Evolutionary conservation across 2,329 filamentous ascomycete genomes (phyloP).

Genomic region (Botrytis fabae): DNA sequence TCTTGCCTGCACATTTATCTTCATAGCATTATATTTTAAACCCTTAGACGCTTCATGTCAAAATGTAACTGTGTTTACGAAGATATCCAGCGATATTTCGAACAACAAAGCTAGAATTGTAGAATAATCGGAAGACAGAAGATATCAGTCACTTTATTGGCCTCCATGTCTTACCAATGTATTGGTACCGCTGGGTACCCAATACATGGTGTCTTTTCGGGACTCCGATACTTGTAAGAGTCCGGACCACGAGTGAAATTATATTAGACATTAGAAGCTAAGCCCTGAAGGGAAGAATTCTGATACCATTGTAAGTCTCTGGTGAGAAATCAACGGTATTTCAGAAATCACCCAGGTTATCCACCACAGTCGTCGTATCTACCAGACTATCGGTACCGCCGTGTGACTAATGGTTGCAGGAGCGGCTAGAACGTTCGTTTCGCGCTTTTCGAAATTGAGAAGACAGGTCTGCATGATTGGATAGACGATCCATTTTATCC

Average conservation of each 20-base stretch:
- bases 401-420: neutral
- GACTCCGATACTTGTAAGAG: neutral
- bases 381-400: conserved; percentile 4
- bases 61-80: neutral
- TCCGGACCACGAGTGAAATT: neutral
- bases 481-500: neutral
- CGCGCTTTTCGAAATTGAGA: neutral
- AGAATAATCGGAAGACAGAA: neutral
- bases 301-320: neutral
- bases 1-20: neutral
- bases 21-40: neutral
- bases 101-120: neutral
- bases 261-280: neutral
- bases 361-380: neutral
- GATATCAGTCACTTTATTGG: neutral
- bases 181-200: neutral
- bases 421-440: neutral
- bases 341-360: neutral
- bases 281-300: neutral
- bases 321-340: neutral
- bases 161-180: neutral
- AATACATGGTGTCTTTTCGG: neutral
- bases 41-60: neutral
- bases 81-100: neutral
- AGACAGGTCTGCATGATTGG: neutral